These are phyloP conservation scores for Trametes hirsuta DNA, from an alignment of 1,284 basidiomycete genomes.

Conservation along the genomic window DNA sequence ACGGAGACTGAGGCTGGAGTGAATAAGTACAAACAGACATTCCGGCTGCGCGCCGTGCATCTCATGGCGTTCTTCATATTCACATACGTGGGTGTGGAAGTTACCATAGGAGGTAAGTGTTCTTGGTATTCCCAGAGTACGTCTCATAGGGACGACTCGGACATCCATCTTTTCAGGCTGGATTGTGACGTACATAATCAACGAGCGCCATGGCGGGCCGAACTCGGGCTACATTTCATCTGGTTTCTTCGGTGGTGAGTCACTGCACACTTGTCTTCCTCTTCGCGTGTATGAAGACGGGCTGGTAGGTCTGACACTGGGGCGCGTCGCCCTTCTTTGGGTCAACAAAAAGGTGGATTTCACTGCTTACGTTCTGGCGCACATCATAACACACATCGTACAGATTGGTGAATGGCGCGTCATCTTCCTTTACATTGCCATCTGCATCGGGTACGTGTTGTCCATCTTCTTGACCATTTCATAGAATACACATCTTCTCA, in stretches of 20 bases:
- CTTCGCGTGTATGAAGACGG: not conserved
- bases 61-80: constrained; percentile 47
- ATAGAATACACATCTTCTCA: not conserved
- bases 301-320: constrained; percentile 42
- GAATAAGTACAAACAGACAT: constrained; percentile 43
- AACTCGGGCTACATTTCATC: constrained; percentile 53
- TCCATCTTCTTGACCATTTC: not conserved
- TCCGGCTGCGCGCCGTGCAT: constrained; percentile 41
- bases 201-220: constrained; percentile 46
- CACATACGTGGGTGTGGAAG: constrained; percentile 51
- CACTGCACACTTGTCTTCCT: not conserved
- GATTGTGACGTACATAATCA: constrained; percentile 53
- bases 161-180: constrained; percentile 38
- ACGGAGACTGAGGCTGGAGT: constrained; percentile 25
- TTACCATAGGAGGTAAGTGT: constrained; percentile 44
- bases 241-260: constrained; percentile 51
- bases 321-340: constrained; percentile 49
- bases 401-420: constrained; percentile 47
- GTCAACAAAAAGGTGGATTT: constrained; percentile 47
- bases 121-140: not conserved
- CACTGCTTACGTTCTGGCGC: not conserved
- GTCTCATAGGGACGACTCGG: not conserved
- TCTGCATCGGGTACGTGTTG: constrained; percentile 38
- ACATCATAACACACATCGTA: not conserved
- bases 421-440: constrained; percentile 40